Percentiles rank a stretch among this genome's conserved stretches.
phyloP scores from a whole-genome alignment of 495 filamentous ascomycete genomes.

The Tetracladium setigerum region DNA sequence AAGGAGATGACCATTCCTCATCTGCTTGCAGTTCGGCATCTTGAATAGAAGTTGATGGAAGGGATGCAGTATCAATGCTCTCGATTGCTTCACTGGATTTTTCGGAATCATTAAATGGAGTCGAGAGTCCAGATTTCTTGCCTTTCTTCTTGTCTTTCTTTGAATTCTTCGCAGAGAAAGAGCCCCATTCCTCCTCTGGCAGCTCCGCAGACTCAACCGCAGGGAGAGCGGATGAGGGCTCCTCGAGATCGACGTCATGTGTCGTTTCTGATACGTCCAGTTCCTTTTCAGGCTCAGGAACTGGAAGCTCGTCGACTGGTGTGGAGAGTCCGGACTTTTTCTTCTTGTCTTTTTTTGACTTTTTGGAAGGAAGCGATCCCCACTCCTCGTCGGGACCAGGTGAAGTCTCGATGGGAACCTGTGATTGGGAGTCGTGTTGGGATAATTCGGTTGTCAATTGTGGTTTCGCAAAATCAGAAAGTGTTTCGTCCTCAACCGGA shows the following conservation, averaged over 20 bases:
- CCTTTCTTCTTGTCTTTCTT: conserved; percentile 3
- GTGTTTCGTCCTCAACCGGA: no score
- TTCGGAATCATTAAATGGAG: neutral
- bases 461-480: no score
- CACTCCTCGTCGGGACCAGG: neutral
- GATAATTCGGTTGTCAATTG: no score
- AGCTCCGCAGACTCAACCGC: no score
- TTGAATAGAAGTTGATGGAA: neutral
- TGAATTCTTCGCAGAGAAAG: neutral
- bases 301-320: neutral
- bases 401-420: no score
- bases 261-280: no score
- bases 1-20: neutral
- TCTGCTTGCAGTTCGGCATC: neutral
- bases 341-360: conserved; percentile 5
- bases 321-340: neutral
- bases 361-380: neutral
- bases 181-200: neutral
- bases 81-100: neutral
- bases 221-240: neutral
- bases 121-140: neutral
- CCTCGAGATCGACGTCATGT: no score
- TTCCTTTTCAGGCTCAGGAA: neutral
- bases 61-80: neutral
- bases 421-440: no score